phyloP scores from a whole-genome alignment of 2,329 filamentous ascomycete genomes.

The Celoporthe dispersa region DNA sequence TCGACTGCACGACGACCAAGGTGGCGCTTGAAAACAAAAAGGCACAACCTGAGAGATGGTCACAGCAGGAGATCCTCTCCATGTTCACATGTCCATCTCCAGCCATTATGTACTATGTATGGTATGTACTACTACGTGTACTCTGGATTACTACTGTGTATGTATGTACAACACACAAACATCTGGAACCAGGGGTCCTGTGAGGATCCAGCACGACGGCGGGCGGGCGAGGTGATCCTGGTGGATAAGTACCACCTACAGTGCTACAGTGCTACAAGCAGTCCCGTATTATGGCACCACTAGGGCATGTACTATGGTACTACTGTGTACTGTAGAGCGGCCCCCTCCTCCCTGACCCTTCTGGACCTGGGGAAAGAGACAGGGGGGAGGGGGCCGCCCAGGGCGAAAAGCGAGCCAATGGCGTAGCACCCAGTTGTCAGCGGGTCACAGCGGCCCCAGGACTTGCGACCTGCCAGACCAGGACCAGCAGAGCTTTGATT shows the following conservation, averaged over 20 bases:
- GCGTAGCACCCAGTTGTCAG: conserved; percentile 8
- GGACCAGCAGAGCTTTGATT: background rate
- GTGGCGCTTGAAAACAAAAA: background rate
- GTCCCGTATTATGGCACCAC: too few relatives aligned
- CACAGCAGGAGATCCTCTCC: background rate
- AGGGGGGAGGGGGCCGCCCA: background rate
- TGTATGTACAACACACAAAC: background rate
- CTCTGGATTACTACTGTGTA: too few relatives aligned
- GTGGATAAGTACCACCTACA: background rate
- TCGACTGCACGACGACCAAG: too few relatives aligned
- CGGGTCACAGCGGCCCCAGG: background rate
- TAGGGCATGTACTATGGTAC: too few relatives aligned
- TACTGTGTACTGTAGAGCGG: background rate
- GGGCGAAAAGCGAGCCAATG: conserved; percentile 5
- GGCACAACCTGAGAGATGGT: background rate
- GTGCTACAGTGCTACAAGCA: background rate
- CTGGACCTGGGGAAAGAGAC: conserved; percentile 10
- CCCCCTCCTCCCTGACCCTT: background rate
- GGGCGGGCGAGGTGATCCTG: background rate
- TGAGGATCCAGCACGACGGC: background rate
- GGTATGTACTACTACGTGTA: background rate
- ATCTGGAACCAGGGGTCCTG: background rate
- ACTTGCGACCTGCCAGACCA: conserved; percentile 16
- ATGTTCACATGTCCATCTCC: conserved; percentile 7
- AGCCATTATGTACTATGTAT: background rate